A percentile compares a stretch with the other conserved stretches of the same genome.
Conservation (phyloP, 306 rosid genomes). For the Amphicarpaea edgeworthii region DNA sequence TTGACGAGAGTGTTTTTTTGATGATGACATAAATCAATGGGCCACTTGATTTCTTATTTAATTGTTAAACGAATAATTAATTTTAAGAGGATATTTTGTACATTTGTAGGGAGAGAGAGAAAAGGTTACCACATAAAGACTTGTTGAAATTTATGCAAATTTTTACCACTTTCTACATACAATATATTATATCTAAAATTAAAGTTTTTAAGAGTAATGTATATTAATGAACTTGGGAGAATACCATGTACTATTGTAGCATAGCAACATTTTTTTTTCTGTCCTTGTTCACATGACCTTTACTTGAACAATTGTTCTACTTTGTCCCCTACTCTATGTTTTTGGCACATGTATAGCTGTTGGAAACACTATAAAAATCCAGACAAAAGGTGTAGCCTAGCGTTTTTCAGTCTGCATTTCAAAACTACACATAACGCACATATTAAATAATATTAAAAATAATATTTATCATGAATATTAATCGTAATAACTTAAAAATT, state of each 20-base stretch:
- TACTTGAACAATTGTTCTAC: not conserved
- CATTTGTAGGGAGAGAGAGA: too few species aligned
- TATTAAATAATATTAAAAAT: not conserved
- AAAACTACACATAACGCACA: not conserved
- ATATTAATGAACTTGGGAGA: slow-evolving; percentile 9
- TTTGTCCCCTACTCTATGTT: slow-evolving; percentile 10
- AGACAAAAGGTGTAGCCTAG: not conserved
- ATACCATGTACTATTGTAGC: not conserved
- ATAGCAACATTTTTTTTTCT: not conserved
- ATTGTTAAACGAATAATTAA: too few species aligned
- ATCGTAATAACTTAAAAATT: not conserved
- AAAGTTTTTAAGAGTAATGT: not conserved
- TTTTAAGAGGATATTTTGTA: not conserved
- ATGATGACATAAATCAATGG: not conserved
- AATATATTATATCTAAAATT: not conserved
- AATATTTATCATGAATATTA: not conserved
- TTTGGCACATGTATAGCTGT: slow-evolving; percentile 13
- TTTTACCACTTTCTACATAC: not conserved
- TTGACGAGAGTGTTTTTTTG: not conserved
- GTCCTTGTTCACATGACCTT: not conserved
- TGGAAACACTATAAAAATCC: not conserved
- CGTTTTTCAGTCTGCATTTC: not conserved
- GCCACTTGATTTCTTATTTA: not conserved
- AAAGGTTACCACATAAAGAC: not conserved
- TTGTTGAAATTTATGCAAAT: not conserved